phyloP scores from a whole-genome alignment of 2,329 filamentous ascomycete genomes.

The Neurospora sp. region DNA sequence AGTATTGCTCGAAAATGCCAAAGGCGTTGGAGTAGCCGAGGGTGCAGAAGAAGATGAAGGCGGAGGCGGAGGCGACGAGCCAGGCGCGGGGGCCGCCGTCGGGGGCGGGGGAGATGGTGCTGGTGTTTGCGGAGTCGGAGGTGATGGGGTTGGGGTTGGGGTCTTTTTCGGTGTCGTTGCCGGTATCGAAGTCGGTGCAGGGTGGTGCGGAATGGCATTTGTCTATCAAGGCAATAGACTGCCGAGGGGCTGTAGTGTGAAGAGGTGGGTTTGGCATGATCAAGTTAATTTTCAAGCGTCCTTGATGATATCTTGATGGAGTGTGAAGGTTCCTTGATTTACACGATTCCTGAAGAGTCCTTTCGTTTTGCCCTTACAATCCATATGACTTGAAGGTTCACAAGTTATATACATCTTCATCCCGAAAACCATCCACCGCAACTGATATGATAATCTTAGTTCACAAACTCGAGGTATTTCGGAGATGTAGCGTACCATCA shows the following conservation, averaged over 20 bases:
- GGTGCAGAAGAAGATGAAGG: conserved; percentile 11
- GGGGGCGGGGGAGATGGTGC: conserved; percentile 1
- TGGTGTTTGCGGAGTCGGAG: background rate
- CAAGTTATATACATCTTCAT: background rate
- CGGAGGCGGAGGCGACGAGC: conserved; percentile 29
- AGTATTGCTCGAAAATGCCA: conserved; percentile 26
- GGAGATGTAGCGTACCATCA: background rate
- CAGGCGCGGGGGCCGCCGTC: conserved; percentile 21
- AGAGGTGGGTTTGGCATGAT: background rate
- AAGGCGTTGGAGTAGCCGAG: conserved; percentile 26
- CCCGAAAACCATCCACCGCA: background rate
- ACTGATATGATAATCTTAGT: background rate
- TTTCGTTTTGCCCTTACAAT: background rate
- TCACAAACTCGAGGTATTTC: background rate
- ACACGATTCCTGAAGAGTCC: background rate
- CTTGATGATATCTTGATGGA: background rate
- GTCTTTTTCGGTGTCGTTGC: background rate
- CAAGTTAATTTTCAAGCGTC: background rate
- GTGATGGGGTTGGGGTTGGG: background rate
- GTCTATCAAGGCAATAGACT: background rate
- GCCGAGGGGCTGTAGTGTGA: background rate
- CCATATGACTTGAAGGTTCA: background rate
- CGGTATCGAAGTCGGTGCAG: background rate
- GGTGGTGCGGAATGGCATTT: background rate
- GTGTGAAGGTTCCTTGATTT: background rate